phyloP scores from a whole-genome alignment of 2,329 filamentous ascomycete species.

The Monilinia fructigena region DNA sequence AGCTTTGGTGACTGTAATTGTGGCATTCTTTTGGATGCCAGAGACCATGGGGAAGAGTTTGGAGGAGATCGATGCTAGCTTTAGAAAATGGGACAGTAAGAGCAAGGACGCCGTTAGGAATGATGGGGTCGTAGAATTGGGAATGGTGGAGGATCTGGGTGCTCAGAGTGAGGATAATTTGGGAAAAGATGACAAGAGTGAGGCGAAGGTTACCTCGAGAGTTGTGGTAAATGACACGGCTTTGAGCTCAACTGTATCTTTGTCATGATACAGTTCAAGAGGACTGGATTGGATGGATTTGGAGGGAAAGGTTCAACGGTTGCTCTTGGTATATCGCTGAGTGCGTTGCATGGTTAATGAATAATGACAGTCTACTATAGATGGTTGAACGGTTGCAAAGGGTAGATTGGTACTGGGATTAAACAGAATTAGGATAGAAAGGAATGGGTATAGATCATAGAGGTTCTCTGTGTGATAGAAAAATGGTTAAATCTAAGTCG shows the following conservation, averaged over 20 bases:
- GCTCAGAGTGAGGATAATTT: not conserved
- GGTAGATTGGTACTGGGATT: not conserved
- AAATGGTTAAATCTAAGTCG: too few relatives aligned
- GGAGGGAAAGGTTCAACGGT: too few relatives aligned
- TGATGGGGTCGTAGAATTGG: not conserved
- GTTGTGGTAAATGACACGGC: not conserved
- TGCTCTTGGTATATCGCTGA: not conserved
- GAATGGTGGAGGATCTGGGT: not conserved
- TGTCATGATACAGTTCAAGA: not conserved
- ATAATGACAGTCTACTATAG: not conserved
- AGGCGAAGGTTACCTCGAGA: not conserved
- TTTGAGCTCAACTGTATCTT: not conserved
- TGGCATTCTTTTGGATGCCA: conserved; percentile 38
- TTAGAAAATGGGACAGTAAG: conserved; percentile 23
- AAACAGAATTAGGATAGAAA: not conserved
- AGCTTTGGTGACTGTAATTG: conserved; percentile 38
- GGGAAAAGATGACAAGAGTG: not conserved
- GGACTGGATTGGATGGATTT: not conserved
- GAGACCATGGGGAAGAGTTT: conserved; percentile 33
- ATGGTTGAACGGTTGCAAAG: not conserved
- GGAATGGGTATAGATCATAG: too few relatives aligned
- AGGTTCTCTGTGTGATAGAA: too few relatives aligned
- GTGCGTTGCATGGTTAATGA: not conserved
- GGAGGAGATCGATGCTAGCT: conserved; percentile 34
- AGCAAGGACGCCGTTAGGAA: not conserved